A percentile compares a stretch with the other conserved stretches of the same genome.
Evolutionary conservation across 192 early-diverging fungal genomes (phyloP).

Genomic region (Rhizoclosmatium globosum): DNA sequence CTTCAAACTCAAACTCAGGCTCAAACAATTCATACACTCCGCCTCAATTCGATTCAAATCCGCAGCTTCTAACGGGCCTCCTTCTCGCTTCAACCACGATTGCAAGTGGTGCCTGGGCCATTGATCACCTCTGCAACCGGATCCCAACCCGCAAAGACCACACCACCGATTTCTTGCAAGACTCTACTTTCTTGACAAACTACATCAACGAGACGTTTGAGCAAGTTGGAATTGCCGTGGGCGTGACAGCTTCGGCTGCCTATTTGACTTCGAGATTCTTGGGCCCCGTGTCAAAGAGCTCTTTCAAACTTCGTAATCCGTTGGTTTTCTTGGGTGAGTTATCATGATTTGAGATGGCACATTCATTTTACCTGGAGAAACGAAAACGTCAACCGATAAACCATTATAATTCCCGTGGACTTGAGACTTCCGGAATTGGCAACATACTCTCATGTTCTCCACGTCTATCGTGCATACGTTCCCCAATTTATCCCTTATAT

Average conservation of each 20-base stretch:
- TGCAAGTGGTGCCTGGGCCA: not conserved
- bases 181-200: not conserved
- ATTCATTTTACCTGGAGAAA: too few species aligned
- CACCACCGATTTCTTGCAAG: not conserved
- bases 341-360: too few species aligned
- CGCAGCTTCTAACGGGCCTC: not conserved
- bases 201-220: constrained; percentile 11
- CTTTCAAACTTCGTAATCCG: not conserved
- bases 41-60: too few species aligned
- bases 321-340: not conserved
- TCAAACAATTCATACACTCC: too few species aligned
- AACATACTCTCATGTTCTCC: too few species aligned
- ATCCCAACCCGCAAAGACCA: not conserved
- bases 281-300: not conserved
- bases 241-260: not conserved
- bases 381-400: too few species aligned
- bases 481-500: too few species aligned
- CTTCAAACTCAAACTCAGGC: too few species aligned
- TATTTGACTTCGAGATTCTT: not conserved
- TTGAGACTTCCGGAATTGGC: not conserved
- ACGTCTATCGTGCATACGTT: too few species aligned
- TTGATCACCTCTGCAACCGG: constrained; percentile 22
- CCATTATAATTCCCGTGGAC: too few species aligned
- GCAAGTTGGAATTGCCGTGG: not conserved
- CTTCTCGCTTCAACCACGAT: not conserved